Conservation (phyloP, 495 filamentous ascomycete genomes). For the Talaromyces thailandensis region DNA sequence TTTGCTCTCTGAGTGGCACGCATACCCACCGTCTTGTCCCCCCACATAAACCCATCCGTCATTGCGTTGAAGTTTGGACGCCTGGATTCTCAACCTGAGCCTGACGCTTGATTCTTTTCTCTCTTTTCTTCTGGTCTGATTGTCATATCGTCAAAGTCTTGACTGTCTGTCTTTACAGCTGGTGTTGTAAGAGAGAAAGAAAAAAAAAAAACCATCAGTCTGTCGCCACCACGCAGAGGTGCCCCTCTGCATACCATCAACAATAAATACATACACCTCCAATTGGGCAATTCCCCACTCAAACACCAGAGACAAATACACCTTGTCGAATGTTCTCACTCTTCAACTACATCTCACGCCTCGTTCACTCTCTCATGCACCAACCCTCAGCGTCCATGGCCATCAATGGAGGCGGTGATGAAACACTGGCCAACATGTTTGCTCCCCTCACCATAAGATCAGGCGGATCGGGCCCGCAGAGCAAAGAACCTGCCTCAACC, state of each 20-base stretch:
- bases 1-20: background rate
- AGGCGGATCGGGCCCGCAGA: background rate
- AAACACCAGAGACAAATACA: background rate
- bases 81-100: background rate
- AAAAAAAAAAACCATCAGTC: too few relatives aligned
- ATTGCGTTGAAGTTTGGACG: background rate
- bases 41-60: background rate
- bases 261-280: background rate
- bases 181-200: background rate
- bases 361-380: background rate
- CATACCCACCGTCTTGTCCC: background rate
- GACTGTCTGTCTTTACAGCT: background rate
- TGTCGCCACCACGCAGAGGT: background rate
- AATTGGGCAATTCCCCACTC: background rate
- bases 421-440: background rate
- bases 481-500: background rate
- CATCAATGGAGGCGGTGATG: background rate
- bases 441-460: background rate
- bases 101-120: background rate
- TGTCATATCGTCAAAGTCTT: background rate
- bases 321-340: background rate
- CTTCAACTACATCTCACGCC: background rate
- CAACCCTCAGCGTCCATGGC: background rate
- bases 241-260: background rate
- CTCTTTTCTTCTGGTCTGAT: too few relatives aligned